Conservation (phyloP, 2,329 filamentous ascomycete genomes). For the Sporothrix pallida region DNA sequence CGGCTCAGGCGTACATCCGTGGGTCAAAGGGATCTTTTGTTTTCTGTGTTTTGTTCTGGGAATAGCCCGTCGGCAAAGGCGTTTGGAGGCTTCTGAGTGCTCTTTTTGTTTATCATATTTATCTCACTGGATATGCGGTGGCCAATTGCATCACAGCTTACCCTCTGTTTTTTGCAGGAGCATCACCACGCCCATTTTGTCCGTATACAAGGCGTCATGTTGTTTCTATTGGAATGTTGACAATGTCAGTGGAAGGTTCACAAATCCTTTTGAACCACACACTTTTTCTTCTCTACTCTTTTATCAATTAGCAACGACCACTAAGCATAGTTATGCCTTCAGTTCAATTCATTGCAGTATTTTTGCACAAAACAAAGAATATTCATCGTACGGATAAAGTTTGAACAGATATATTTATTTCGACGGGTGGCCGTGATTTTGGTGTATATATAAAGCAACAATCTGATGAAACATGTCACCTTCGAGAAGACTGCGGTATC, state of each 20-base stretch:
- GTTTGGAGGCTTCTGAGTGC: neutral
- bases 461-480: constrained; percentile 3
- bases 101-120: too few species aligned
- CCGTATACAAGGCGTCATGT: too few species aligned
- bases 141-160: too few species aligned
- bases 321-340: too few species aligned
- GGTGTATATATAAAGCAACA: constrained; percentile 2
- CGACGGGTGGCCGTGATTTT: constrained; percentile 10
- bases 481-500: constrained; percentile 16
- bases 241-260: too few species aligned
- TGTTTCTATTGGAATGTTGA: too few species aligned
- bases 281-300: neutral
- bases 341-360: neutral
- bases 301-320: neutral
- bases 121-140: neutral
- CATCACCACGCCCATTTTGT: too few species aligned
- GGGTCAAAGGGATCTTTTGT: neutral
- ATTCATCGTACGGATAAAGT: neutral
- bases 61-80: neutral
- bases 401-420: neutral
- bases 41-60: neutral
- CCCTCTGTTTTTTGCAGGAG: too few species aligned
- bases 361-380: neutral
- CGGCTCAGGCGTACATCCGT: neutral
- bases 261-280: too few species aligned